phyloP scores from a whole-genome alignment of 225 moss, liverwort and hornwort genomes.

The Thuidium tamariscinum region DNA sequence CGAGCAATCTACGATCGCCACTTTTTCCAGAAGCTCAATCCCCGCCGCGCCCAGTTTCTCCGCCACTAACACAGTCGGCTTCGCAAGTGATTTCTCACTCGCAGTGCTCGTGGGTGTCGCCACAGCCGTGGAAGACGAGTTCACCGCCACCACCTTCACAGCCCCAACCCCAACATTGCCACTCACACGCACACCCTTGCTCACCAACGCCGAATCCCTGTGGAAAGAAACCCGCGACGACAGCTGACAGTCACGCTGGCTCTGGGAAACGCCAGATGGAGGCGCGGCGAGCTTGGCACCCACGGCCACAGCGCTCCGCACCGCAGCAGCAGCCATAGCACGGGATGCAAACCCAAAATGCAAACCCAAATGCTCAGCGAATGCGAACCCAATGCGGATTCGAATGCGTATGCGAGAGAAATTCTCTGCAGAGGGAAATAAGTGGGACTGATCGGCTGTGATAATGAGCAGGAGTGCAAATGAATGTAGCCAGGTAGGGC shows the following conservation, averaged over 20 bases:
- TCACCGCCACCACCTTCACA: slow-evolving; percentile 1
- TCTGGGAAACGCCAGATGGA: not conserved
- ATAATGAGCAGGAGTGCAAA: not conserved
- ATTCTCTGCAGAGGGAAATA: no score
- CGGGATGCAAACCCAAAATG: not conserved
- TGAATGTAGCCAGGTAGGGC: not conserved
- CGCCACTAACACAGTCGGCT: slow-evolving; percentile 63
- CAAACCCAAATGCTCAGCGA: not conserved
- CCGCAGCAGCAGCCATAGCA: slow-evolving; percentile 3
- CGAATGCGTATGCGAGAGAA: not conserved
- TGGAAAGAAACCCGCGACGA: not conserved
- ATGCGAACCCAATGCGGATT: not conserved
- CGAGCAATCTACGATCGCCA: slow-evolving; percentile 88
- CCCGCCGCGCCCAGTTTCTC: slow-evolving; percentile 94
- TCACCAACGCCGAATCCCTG: not conserved
- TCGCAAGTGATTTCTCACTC: not conserved
- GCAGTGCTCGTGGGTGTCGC: not conserved
- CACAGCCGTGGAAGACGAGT: slow-evolving; percentile 6
- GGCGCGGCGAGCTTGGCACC: not conserved
- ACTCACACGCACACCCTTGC: not conserved
- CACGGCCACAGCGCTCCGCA: not conserved
- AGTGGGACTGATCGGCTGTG: not conserved
- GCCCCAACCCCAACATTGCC: not conserved
- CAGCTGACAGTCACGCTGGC: not conserved
- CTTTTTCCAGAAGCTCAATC: slow-evolving; percentile 53